Percentiles rank a stretch among this genome's conserved stretches.
phyloP scores from a whole-genome alignment of 768 basidiomycete species.

The Russula emetica region DNA sequence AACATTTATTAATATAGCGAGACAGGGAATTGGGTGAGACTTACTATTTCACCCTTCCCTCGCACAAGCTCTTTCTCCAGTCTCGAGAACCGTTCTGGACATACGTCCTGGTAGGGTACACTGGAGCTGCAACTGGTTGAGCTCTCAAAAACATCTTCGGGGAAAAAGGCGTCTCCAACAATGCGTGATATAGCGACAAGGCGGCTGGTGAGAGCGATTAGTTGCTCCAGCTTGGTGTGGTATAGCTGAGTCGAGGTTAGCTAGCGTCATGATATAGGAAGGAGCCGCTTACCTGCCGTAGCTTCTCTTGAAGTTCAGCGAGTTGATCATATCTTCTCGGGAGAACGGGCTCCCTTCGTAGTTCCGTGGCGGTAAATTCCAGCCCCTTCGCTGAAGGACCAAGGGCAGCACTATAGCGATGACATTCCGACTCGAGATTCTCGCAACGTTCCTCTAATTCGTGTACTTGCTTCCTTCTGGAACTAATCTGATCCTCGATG shows the following conservation, averaged over 20 bases:
- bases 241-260: conserved; percentile 47
- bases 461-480: conserved; percentile 72
- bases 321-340: conserved; percentile 69
- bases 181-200: conserved; percentile 55
- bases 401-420: conserved; percentile 62
- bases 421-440: conserved; percentile 57
- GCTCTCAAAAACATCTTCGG: conserved; percentile 51
- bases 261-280: conserved; percentile 4
- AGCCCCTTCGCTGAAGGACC: conserved; percentile 68
- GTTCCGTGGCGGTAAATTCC: conserved; percentile 59
- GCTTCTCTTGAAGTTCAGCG: conserved; percentile 67
- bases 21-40: conserved; percentile 32
- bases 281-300: conserved; percentile 61
- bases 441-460: conserved; percentile 63
- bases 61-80: conserved; percentile 81
- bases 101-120: conserved; percentile 58
- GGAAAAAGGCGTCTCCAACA: conserved; percentile 56
- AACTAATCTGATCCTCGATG: conserved; percentile 68
- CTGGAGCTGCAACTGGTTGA: conserved; percentile 37
- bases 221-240: conserved; percentile 72
- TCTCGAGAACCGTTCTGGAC: conserved; percentile 72
- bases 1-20: background rate
- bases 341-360: conserved; percentile 66
- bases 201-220: conserved; percentile 65
- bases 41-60: conserved; percentile 81